Evolutionary conservation across 129 eudicot species (phyloP).

Genomic region (Flaveria bidentis): DNA sequence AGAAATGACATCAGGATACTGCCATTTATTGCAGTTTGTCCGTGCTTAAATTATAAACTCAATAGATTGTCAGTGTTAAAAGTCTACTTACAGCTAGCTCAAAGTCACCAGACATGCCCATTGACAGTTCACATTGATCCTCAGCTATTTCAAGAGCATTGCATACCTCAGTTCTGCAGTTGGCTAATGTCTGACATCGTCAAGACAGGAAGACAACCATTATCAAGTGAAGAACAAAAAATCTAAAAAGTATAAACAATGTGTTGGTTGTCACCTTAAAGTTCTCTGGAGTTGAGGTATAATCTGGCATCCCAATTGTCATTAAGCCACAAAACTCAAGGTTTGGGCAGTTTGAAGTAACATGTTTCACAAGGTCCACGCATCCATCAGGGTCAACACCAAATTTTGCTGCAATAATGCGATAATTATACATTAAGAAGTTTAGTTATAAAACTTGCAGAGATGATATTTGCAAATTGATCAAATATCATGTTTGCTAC

Average conservation of each 20-base stretch:
- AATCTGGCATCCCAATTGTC: constrained; percentile 99
- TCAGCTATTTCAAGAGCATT: constrained; percentile 65
- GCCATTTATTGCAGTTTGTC: neutral
- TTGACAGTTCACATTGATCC: constrained; percentile 75
- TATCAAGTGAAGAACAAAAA: neutral
- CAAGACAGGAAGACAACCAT: neutral
- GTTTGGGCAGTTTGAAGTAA: constrained; percentile 70
- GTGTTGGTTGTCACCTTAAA: constrained; percentile 59
- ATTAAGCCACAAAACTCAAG: constrained; percentile 92
- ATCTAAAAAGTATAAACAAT: neutral
- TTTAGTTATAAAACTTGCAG: neutral
- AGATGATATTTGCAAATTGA: constrained; percentile 1
- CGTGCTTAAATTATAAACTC: neutral
- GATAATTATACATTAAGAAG: neutral
- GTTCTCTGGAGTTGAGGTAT: constrained; percentile 93
- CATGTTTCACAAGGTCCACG: constrained; percentile 82
- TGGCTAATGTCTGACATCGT: constrained; percentile 67
- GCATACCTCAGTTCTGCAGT: constrained; percentile 75
- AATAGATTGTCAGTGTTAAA: neutral
- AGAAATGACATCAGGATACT: neutral
- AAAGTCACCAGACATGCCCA: constrained; percentile 99
- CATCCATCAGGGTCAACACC: constrained; percentile 91
- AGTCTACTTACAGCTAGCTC: constrained; percentile 79
- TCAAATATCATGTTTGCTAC: neutral
- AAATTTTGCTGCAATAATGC: constrained; percentile 66